Evolutionary conservation across 768 basidiomycete genomes (phyloP).

Genomic region (Amanita exitialis): DNA sequence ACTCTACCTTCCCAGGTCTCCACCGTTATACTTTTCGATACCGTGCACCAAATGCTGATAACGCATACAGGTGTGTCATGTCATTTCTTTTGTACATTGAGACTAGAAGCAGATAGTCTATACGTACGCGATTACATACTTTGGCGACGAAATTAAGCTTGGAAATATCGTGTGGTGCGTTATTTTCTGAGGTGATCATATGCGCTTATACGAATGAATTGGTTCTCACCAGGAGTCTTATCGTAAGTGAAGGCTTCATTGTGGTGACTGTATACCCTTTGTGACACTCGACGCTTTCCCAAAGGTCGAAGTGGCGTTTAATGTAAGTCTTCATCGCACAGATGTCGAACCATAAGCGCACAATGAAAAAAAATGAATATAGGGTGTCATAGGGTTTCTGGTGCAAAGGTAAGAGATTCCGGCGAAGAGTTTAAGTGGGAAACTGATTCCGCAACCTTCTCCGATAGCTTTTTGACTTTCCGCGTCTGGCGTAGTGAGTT

Average conservation of each 20-base stretch:
- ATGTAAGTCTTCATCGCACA: slow-evolving; percentile 18
- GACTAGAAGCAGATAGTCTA: slow-evolving; percentile 26
- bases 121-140: slow-evolving; percentile 35
- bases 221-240: slow-evolving; percentile 19
- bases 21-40: slow-evolving; percentile 38
- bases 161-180: slow-evolving; percentile 30
- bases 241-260: slow-evolving; percentile 15
- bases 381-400: slow-evolving; percentile 35
- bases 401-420: slow-evolving; percentile 31
- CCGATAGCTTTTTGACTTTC: slow-evolving; percentile 17
- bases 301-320: slow-evolving; percentile 41
- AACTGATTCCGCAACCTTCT: not conserved
- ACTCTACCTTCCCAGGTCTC: slow-evolving; percentile 28
- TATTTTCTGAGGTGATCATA: not conserved
- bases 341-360: not conserved
- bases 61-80: slow-evolving; percentile 32
- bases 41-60: slow-evolving; percentile 42
- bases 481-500: slow-evolving; percentile 20
- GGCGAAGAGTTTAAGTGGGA: not conserved
- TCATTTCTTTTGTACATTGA: not conserved
- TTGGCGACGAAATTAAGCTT: slow-evolving; percentile 21
- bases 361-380: not conserved
- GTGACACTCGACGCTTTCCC: not conserved
- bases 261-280: not conserved
- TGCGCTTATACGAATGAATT: not conserved